Evolutionary conservation across 2,329 filamentous ascomycete species (phyloP).

Genomic region (Allantophomopsis cytisporea): DNA sequence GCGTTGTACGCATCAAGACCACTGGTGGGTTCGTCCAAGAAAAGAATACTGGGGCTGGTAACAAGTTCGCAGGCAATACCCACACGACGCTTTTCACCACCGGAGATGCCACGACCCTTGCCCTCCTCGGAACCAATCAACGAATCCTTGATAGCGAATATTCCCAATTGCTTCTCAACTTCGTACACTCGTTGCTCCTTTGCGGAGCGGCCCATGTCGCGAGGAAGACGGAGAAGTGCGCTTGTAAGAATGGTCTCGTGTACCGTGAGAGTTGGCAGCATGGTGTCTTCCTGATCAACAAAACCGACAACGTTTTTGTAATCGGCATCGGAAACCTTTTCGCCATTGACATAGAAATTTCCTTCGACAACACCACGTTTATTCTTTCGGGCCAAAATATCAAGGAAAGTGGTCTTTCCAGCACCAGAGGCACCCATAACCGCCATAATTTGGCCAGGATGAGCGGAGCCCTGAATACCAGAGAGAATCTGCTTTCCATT

Average conservation of each 20-base stretch:
- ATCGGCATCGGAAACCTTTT: constrained; percentile 71
- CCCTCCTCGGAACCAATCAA: constrained; percentile 94
- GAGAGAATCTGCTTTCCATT: constrained; percentile 80
- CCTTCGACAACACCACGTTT: constrained; percentile 72
- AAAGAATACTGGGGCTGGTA: constrained; percentile 92
- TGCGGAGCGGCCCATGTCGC: constrained; percentile 73
- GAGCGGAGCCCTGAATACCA: constrained; percentile 72
- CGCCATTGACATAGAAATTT: constrained; percentile 85
- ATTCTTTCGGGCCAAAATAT: constrained; percentile 93
- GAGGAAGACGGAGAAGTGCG: constrained; percentile 79
- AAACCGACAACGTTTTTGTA: constrained; percentile 92
- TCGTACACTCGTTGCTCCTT: constrained; percentile 88
- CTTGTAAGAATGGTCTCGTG: constrained; percentile 97
- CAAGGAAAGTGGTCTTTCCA: constrained; percentile 92
- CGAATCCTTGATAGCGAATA: constrained; percentile 86
- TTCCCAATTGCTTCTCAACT: constrained; percentile 91
- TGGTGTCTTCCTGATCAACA: constrained; percentile 95
- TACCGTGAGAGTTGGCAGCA: constrained; percentile 89
- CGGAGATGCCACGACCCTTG: constrained; percentile 87
- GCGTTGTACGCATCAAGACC: constrained; percentile 94
- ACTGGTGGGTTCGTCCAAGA: constrained; percentile 93
- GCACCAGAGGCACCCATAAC: constrained; percentile 98
- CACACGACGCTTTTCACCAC: constrained; percentile 90
- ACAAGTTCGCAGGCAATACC: constrained; percentile 96
- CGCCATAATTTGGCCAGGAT: constrained; percentile 87